Percentiles rank a stretch among this genome's conserved stretches.
These are phyloP conservation scores for Eucalyptus marginata DNA, from an alignment of 345 rosid genomes.

Conservation along the genomic window DNA sequence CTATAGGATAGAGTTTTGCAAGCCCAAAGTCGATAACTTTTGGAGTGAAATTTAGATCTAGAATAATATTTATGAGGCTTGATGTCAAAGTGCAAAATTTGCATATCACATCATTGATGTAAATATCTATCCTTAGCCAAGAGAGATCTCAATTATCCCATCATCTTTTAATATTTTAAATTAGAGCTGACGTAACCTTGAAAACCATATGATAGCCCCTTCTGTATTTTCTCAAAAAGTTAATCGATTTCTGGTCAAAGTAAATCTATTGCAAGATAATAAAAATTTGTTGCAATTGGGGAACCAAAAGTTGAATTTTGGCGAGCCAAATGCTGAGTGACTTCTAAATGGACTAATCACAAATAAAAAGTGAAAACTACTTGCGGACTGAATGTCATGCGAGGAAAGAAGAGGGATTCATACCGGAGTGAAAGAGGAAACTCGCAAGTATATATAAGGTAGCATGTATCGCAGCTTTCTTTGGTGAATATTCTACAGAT, in stretches of 20 bases:
- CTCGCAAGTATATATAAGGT: neutral
- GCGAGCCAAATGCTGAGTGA: too few species aligned
- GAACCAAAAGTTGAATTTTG: too few species aligned
- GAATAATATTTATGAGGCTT: neutral
- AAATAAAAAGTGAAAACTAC: neutral
- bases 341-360: too few species aligned
- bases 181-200: neutral
- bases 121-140: neutral
- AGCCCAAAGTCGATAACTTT: neutral
- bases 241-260: too few species aligned
- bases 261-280: too few species aligned
- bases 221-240: too few species aligned
- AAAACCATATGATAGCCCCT: too few species aligned
- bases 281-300: too few species aligned
- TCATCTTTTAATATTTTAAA: too few species aligned
- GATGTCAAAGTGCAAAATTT: too few species aligned
- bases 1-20: accelerated
- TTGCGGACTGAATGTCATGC: neutral
- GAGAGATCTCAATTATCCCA: neutral
- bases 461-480: neutral
- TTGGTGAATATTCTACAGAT: neutral
- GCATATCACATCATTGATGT: accelerated
- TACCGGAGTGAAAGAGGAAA: neutral
- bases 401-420: neutral
- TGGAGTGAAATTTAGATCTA: accelerated